Evolutionary conservation across 2,329 filamentous ascomycete genomes (phyloP), one percentile per base, ranked within the genome.

Genomic region (Beauveria brongniartii): DNA sequence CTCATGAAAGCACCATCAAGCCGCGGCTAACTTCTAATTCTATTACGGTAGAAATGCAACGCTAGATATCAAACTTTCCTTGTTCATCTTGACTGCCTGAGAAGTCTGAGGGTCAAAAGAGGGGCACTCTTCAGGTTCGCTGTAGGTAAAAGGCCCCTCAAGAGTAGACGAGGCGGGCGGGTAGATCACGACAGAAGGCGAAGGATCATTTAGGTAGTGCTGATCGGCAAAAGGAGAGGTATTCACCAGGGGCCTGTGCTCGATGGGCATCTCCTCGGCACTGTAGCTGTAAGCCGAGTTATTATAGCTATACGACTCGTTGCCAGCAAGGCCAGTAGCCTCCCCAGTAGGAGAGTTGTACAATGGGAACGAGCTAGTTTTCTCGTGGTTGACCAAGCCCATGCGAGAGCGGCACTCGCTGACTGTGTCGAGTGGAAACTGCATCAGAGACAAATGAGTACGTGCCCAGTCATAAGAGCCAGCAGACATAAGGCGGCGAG

Each of bases 381-480:
- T 77, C 64, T 78, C 76, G 14, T 84, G 84, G 63, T 84, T 80
- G 48, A 79, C 72, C 85, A 85, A 90, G 53, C 87, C 85, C 78
- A 90, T 86, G 65, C 86, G 83, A 41, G 77, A 79, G 66, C 87
- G 85, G 73, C 91, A 91, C 67, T 86, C 84, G 61, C 79, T 77
- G 60, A 90, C 84, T 51, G 85, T 84, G 66, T 89, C 82, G 59
- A 89, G 84, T n/a, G 89, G 88, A 63, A 87, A 86, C 66, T 89
- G 84, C 85, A 91, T 89, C 48, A 92, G 78, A 6, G 79, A 77
- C 63, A 90, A 73, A 10, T 86, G 84, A 34, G 85, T 83, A 68
- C 86, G 82, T 46, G 82, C 74, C 16, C 79, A 79, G 60, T 84
- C 82, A 61, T 81, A 77, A 22, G 78, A 77, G 63, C 82, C 79